Conservation (phyloP, 1,284 basidiomycete species). For the Papiliotrema terrestris region DNA sequence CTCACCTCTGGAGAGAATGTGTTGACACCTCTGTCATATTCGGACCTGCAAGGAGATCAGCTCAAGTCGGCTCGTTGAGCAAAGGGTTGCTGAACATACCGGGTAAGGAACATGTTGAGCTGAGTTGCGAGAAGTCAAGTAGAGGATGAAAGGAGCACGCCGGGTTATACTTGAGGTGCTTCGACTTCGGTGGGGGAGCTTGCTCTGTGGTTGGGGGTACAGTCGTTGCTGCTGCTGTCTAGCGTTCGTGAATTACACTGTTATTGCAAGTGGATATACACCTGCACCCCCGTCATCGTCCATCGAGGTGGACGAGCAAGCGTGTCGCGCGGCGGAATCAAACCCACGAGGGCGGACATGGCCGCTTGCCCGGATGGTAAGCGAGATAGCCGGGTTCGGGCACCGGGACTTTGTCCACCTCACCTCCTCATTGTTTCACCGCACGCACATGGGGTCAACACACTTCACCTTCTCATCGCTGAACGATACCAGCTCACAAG, state of each 20-base stretch:
- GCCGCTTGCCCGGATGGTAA: neutral
- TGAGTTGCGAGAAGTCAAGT: neutral
- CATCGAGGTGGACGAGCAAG: neutral
- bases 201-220: too few relatives aligned
- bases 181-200: too few relatives aligned
- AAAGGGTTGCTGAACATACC: constrained; percentile 22
- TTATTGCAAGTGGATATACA: too few relatives aligned
- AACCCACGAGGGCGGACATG: neutral
- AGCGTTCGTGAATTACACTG: too few relatives aligned
- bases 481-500: too few relatives aligned
- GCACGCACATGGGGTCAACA: too few relatives aligned
- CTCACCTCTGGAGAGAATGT: constrained; percentile 93
- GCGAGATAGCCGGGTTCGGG: neutral
- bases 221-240: too few relatives aligned
- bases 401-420: too few relatives aligned
- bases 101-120: constrained; percentile 45
- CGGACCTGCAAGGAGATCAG: constrained; percentile 33
- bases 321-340: neutral
- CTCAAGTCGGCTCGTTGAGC: neutral
- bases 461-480: too few relatives aligned
- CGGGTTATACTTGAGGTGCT: neutral
- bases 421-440: too few relatives aligned
- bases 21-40: constrained; percentile 87
- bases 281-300: neutral
- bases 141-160: neutral